Evolutionary conservation across 169 alveolate genomes (phyloP), one percentile per base, ranked within the genome.

Genomic region (Miamiensis avidus): DNA sequence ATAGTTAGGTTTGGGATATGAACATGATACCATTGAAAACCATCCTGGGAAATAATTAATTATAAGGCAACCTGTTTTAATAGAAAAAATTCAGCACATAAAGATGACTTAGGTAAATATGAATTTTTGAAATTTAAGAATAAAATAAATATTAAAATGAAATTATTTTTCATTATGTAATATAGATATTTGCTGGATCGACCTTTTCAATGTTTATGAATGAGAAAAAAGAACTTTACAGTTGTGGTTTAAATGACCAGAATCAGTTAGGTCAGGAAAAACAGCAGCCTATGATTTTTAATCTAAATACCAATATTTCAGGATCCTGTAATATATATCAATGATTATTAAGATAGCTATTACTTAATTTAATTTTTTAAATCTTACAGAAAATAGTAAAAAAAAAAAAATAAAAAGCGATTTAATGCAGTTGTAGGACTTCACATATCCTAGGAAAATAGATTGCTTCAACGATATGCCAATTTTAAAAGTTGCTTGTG

Each of bases 401-500:
- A 49, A 49, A 11, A 49, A 20, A 49, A 79, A 29, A 74, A 79
- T 79, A 34, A 79, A 29, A 79, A 65, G 25, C 29, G 76, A 79
- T 31, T 30, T 4, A 25, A 28, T 0, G 29, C 31, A 27, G 33
- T 49, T 34, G 49, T 79, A 16, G 29, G 31, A 49, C 20, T 49
- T 49, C 20, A 49, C 69, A 27, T 49, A 49, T 29, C 84, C 84
- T 0, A 79, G 65, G 49, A 79, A 65, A 79, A 79, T 79, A 34
- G 84, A 79, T 29, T 79, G 76, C 30, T 79, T 79, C 49, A 33
- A 79, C 65, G 28, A 79, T 15, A 79, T 79, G n/a, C 84, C 84
- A 28, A 74, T 79, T 29, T 64, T 79, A n/a, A 75, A 88, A 27
- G 81, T 91, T 0, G 81, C 91, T 77, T 91, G 95, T 65, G 95